Percentiles rank a stretch among this genome's conserved stretches.
phyloP scores from a whole-genome alignment of 257 asterid species.

The Gentiana dahurica region DNA sequence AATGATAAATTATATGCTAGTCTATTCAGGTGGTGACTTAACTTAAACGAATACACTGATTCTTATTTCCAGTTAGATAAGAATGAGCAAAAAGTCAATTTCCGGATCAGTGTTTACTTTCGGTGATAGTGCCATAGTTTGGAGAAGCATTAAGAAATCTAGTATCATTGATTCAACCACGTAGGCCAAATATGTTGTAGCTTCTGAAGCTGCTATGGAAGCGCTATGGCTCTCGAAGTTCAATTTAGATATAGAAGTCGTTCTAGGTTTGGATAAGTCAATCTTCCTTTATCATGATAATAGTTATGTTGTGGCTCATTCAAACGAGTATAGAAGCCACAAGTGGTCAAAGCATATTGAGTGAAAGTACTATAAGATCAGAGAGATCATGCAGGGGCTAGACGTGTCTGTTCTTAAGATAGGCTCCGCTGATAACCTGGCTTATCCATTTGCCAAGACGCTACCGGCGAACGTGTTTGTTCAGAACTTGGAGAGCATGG shows the following conservation, averaged over 20 bases:
- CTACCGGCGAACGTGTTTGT: neutral
- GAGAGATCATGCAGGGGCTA: neutral
- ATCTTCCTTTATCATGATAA: neutral
- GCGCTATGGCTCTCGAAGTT: neutral
- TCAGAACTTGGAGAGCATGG: too few species aligned
- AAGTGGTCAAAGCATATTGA: neutral
- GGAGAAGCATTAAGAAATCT: too few species aligned
- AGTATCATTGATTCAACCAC: neutral
- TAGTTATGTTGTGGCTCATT: neutral
- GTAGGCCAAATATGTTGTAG: neutral
- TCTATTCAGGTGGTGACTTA: too few species aligned
- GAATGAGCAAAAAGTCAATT: too few species aligned
- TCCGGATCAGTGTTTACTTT: too few species aligned
- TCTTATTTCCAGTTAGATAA: too few species aligned
- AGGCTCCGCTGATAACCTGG: neutral
- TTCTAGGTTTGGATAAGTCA: neutral
- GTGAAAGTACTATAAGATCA: neutral
- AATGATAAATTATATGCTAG: too few species aligned
- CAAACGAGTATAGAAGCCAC: neutral
- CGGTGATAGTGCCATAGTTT: too few species aligned
- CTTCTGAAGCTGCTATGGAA: neutral
- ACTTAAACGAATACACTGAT: too few species aligned
- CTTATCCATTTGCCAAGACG: neutral
- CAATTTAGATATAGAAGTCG: neutral
- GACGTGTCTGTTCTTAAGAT: neutral